Percentiles rank a stretch among this genome's conserved stretches.
These are phyloP conservation scores for Anisogramma anomala DNA, from an alignment of 2,329 filamentous ascomycete species.

Conservation along the genomic window DNA sequence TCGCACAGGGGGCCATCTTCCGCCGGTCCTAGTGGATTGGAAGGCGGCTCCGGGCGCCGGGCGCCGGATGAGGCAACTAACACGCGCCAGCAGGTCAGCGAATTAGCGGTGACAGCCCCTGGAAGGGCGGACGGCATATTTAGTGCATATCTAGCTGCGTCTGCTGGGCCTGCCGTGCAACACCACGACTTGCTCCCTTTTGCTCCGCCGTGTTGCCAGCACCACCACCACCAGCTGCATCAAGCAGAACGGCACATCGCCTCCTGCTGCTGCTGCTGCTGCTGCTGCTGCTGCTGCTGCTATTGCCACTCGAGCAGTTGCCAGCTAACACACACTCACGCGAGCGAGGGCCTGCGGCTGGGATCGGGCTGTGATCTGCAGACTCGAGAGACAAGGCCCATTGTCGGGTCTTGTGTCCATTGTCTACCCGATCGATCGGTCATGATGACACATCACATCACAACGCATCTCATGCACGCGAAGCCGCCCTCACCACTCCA, in stretches of 20 bases:
- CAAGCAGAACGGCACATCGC: too few species aligned
- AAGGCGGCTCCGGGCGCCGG: neutral
- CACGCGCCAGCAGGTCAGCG: too few species aligned
- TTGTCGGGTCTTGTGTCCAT: constrained; percentile 9
- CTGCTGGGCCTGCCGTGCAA: constrained; percentile 10
- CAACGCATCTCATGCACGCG: constrained; percentile 28
- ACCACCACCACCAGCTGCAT: too few species aligned
- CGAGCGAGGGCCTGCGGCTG: too few species aligned
- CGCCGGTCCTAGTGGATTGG: neutral
- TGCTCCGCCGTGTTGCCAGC: too few species aligned
- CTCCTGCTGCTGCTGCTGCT: too few species aligned
- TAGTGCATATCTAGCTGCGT: constrained; percentile 4
- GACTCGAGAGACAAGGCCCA: neutral
- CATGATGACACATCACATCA: constrained; percentile 11
- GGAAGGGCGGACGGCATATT: neutral
- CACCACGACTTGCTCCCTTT: constrained; percentile 8
- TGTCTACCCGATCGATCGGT: constrained; percentile 7
- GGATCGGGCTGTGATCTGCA: neutral
- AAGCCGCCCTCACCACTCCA: constrained; percentile 55
- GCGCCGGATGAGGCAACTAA: too few species aligned
- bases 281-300: too few species aligned
- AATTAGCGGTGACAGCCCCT: neutral
- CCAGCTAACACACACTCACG: too few species aligned
- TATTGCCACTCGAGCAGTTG: too few species aligned
- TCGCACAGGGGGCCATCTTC: neutral